phyloP scores from a whole-genome alignment of 2,329 filamentous ascomycete genomes.

The Dactylellina parvicollis region DNA sequence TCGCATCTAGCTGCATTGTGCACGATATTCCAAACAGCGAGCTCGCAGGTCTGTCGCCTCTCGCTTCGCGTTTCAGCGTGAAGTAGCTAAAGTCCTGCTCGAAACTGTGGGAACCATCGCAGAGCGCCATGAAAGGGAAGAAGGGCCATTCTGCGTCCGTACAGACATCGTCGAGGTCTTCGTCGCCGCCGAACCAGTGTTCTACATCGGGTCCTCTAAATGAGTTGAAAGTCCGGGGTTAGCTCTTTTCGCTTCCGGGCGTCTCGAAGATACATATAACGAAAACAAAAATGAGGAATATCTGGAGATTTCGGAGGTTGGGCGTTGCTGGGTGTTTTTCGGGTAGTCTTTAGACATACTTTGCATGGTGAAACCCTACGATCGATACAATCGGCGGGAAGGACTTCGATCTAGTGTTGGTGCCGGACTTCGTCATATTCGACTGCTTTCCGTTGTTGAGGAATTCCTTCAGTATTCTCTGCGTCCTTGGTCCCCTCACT shows the following conservation, averaged over 20 bases:
- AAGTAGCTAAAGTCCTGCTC: conserved; percentile 99
- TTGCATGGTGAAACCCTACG: conserved; percentile 84
- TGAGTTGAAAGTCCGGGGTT: conserved; percentile 15
- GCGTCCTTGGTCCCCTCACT: neutral
- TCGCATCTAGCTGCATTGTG: conserved; percentile 87
- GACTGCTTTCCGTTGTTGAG: neutral
- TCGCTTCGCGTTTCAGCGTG: conserved; percentile 71
- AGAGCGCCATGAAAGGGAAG: conserved; percentile 95
- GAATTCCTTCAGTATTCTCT: neutral
- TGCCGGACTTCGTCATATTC: conserved; percentile 27
- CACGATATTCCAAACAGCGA: conserved; percentile 97
- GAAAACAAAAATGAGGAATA: neutral
- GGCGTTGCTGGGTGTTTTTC: too few relatives aligned
- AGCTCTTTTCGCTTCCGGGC: too few relatives aligned
- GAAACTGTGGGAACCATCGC: conserved; percentile 91
- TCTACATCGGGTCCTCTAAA: conserved; percentile 87
- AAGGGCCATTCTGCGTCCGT: conserved; percentile 87
- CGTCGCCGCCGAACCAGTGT: conserved; percentile 79
- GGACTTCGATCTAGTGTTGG: conserved; percentile 17
- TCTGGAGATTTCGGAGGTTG: too few relatives aligned
- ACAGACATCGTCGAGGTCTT: conserved; percentile 80
- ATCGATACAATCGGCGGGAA: conserved; percentile 79
- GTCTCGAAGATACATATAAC: conserved; percentile 10
- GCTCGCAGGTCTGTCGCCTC: conserved; percentile 69
- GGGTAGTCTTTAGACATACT: conserved; percentile 62